Conservation (phyloP, 164 flowering plant species). For the Umbellularia californica region DNA sequence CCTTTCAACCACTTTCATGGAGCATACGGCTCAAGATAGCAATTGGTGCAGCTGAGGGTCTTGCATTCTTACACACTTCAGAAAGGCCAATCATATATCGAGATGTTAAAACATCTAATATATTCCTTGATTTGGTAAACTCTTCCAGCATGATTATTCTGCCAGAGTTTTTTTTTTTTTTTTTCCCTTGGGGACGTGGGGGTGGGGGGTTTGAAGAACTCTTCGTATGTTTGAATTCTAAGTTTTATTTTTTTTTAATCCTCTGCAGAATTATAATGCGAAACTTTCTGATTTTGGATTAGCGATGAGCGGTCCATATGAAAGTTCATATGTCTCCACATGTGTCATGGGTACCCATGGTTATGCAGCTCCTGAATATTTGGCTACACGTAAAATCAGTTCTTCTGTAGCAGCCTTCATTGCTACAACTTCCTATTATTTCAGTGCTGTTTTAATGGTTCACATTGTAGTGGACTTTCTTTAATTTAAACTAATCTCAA, state of each 20-base stretch:
- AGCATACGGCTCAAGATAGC: conserved; percentile 60
- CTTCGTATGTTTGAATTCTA: not conserved
- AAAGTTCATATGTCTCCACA: conserved; percentile 76
- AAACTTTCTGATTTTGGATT: conserved; percentile 89
- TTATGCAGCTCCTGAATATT: conserved; percentile 90
- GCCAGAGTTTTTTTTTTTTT: no score
- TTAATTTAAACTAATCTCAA: no score
- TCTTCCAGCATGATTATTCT: not conserved
- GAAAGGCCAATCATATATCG: conserved; percentile 48
- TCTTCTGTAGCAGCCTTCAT: not conserved
- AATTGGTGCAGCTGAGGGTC: conserved; percentile 82
- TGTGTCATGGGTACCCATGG: conserved; percentile 84
- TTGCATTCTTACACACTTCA: conserved; percentile 61
- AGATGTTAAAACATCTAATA: conserved; percentile 84
- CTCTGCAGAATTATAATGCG: conserved; percentile 61
- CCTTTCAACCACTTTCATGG: conserved; percentile 70
- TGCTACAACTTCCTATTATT: no score
- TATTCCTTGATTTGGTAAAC: conserved; percentile 76
- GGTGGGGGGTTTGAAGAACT: not conserved
- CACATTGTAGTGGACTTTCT: no score
- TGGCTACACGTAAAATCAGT: conserved; percentile 64
- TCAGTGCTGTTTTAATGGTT: no score
- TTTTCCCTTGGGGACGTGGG: no score
- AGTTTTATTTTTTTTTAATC: not conserved
- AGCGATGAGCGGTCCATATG: conserved; percentile 73